Evolutionary conservation across 257 asterid species (phyloP), one percentile per base, ranked within the genome.

Genomic region (Marsdenia floribunda): DNA sequence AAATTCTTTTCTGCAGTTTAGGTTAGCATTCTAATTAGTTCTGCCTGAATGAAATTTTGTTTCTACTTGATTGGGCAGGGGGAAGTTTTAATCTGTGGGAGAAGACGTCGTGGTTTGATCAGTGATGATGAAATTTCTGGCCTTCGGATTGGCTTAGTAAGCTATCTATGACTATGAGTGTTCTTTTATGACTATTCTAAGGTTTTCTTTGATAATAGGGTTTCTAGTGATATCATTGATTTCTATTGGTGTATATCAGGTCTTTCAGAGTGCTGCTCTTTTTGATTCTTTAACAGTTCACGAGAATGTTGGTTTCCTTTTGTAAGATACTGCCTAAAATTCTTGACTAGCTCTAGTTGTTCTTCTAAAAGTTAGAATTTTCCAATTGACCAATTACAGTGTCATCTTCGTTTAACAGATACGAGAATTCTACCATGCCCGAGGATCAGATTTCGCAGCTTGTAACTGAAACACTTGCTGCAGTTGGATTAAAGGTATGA

Each of bases 241-340:
- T 77, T 69, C 83, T 71, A 73, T 44, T 71, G 70, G 53, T 59
- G 58, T 74, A 70, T 80, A 33, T 87, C 95, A 94, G 99, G 97
- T 95, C 72, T 95, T 95, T 78, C 99, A 95, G 83, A 95, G 99
- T 84, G 97, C 98, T 42, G 99, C 99, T 5, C 98, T 95, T 79
- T 92, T 95, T 78, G 98, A 95, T 89, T 95, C 99, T 21, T 85
- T 90, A 79, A 90, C 97, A 37, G 99, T 95, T 86, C 93, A 96
- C 63, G 97, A 95, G 83, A 95, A 95, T 84, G 96, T 95, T 82
- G 99, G 99, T 72, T 95, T 95, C 82, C 84, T 92, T 76, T 79
- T 95, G 99, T 95, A 90, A 89, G 99, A 78, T 82, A 50, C 82
- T 73, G 44, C 64, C 49, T 70, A 74, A 70, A 47, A 74, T 68